Conservation (phyloP, 2,329 filamentous ascomycete species). For the Ophiostoma angusticollis region DNA sequence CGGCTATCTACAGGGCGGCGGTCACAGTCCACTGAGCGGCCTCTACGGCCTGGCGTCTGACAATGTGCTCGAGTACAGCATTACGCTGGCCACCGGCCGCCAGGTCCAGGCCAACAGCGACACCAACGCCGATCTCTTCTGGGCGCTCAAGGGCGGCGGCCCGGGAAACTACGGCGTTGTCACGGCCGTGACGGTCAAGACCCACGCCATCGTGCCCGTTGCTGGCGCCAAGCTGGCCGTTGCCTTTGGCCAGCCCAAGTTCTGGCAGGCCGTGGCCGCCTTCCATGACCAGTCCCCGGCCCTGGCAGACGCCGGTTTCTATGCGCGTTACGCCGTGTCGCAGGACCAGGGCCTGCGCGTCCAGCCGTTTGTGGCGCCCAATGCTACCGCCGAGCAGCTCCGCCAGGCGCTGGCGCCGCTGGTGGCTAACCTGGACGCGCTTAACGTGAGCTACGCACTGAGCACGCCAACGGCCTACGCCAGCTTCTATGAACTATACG, state of each 20-base stretch:
- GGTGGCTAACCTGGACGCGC: conserved; percentile 21
- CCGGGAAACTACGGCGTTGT: conserved; percentile 39
- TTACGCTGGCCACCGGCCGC: conserved; percentile 31
- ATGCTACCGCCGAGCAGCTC: conserved; percentile 21
- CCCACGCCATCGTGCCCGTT: conserved; percentile 22
- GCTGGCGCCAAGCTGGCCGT: conserved; percentile 6
- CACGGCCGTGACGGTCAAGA: conserved; percentile 38
- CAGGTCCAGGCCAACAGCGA: conserved; percentile 30
- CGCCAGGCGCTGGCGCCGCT: conserved; percentile 12
- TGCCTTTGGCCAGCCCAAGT: conserved; percentile 2
- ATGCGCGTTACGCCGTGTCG: conserved; percentile 30
- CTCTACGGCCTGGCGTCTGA: conserved; percentile 30
- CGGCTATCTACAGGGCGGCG: conserved; percentile 42
- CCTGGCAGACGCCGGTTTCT: conserved; percentile 29
- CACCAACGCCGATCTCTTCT: conserved; percentile 41
- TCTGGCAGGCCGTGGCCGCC: conserved; percentile 33
- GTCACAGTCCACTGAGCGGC: conserved; percentile 32
- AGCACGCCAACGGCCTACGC: conserved; percentile 18
- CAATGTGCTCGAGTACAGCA: conserved; percentile 32
- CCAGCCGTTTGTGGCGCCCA: conserved; percentile 24
- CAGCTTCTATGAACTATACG: conserved; percentile 25
- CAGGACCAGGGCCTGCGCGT: conserved; percentile 25
- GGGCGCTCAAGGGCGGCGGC: conserved; percentile 42
- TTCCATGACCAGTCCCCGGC: conserved; percentile 32
- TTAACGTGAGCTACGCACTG: conserved; percentile 21